These are phyloP conservation scores for Orbilia javanica DNA, from an alignment of 2,329 filamentous ascomycete genomes.

Conservation along the genomic window DNA sequence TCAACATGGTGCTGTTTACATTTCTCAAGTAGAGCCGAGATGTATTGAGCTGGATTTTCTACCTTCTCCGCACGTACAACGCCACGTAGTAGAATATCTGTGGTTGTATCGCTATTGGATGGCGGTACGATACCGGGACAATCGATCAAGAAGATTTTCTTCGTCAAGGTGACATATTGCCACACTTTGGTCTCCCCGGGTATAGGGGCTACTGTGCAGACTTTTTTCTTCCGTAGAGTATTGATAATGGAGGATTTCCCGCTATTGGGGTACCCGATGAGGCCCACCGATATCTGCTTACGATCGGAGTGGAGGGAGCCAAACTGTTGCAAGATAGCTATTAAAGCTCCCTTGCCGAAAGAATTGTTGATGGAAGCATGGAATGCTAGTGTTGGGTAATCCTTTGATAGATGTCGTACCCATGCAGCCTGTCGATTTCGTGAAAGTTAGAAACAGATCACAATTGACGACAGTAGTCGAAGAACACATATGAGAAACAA, in stretches of 20 bases:
- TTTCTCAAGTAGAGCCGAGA: conserved; percentile 81
- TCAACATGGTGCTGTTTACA: conserved; percentile 91
- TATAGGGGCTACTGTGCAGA: conserved; percentile 92
- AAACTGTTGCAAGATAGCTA: conserved; percentile 92
- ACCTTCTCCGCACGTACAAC: conserved; percentile 96
- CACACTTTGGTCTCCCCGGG: conserved; percentile 97
- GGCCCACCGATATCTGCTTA: conserved; percentile 93
- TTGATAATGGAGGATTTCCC: conserved; percentile 99
- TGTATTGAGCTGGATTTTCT: conserved; percentile 95
- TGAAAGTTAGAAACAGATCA: conserved; percentile 36
- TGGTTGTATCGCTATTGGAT: conserved; percentile 82
- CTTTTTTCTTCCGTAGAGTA: conserved; percentile 91
- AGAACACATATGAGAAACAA: conserved; percentile 40
- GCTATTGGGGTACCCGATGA: conserved; percentile 91
- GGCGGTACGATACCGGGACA: conserved; percentile 97
- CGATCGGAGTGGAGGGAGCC: conserved; percentile 87
- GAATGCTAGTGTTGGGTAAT: conserved; percentile 94
- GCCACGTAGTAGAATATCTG: conserved; percentile 89
- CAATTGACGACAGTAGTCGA: conserved; percentile 54
- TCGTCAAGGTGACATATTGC: conserved; percentile 97
- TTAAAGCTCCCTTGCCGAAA: conserved; percentile 95
- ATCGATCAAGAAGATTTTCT: conserved; percentile 93
- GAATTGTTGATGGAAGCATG: conserved; percentile 94
- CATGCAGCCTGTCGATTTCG: conserved; percentile 79
- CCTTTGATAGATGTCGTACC: conserved; percentile 88